phyloP scores from a whole-genome alignment of 345 rosid species.

The Hibiscus trionum region DNA sequence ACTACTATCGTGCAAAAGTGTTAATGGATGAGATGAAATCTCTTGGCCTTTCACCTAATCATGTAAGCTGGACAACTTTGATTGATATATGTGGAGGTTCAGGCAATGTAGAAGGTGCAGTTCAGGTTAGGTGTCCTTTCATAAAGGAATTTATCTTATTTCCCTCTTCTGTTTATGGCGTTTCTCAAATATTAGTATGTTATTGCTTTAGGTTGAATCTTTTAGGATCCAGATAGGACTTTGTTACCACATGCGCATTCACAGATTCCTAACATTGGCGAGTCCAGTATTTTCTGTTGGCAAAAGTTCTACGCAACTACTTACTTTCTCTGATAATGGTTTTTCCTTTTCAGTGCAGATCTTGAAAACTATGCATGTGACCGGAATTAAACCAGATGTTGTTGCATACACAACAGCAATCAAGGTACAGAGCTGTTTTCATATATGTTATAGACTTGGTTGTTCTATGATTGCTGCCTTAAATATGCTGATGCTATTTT shows the following conservation, averaged over 20 bases:
- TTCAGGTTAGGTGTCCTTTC: conserved; percentile 47
- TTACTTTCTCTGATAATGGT: conserved; percentile 18
- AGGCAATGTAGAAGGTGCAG: conserved; percentile 62
- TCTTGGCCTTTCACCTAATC: conserved; percentile 65
- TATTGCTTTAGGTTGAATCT: not conserved
- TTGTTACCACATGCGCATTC: not conserved
- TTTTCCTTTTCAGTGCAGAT: conserved; percentile 51
- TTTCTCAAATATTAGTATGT: not conserved
- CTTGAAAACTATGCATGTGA: conserved; percentile 61
- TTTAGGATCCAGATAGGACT: not conserved
- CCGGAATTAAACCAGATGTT: conserved; percentile 80
- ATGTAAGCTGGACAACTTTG: conserved; percentile 81
- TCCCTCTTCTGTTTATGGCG: not conserved
- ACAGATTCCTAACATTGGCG: not conserved
- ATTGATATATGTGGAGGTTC: conserved; percentile 69
- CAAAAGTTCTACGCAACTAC: not conserved
- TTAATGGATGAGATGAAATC: conserved; percentile 78
- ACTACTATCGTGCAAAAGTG: conserved; percentile 58
- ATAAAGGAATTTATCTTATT: not conserved
- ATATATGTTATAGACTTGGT: conserved; percentile 9
- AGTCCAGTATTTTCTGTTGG: not conserved
- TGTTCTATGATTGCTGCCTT: conserved; percentile 9
- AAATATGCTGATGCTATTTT: not conserved
- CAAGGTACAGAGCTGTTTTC: conserved; percentile 43
- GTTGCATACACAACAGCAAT: conserved; percentile 86